Conservation (phyloP, 139 green algal species). For the Coelastrella sp. region DNA sequence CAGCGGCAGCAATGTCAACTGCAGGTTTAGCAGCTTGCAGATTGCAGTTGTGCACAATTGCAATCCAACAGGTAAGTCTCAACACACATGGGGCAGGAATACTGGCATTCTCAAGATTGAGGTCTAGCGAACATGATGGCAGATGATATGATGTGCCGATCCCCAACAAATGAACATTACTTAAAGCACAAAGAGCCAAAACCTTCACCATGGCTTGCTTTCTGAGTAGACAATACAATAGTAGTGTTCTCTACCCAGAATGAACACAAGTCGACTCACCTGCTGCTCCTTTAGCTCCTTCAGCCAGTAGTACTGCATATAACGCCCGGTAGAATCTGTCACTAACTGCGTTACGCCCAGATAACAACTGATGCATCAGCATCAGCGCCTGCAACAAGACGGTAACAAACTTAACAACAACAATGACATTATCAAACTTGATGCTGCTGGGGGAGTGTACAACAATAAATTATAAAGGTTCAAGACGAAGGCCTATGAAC, state of each 20-base stretch:
- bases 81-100: too few relatives aligned
- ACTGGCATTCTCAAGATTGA: too few relatives aligned
- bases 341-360: constrained; percentile 60
- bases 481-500: too few relatives aligned
- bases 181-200: too few relatives aligned
- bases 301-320: constrained; percentile 83
- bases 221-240: background rate
- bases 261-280: too few relatives aligned
- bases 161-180: too few relatives aligned
- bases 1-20: background rate
- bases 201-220: too few relatives aligned
- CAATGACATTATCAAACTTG: too few relatives aligned
- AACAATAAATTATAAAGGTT: too few relatives aligned
- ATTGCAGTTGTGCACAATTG: background rate
- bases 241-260: background rate
- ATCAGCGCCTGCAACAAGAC: constrained; percentile 77
- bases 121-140: too few relatives aligned
- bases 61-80: background rate
- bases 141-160: too few relatives aligned
- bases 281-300: constrained; percentile 35
- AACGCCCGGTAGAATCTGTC: constrained; percentile 95
- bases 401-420: background rate
- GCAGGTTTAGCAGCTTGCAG: background rate
- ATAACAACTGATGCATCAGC: constrained; percentile 90
- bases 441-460: too few relatives aligned